A percentile compares a stretch with the other conserved stretches of the same genome.
phyloP scores from a whole-genome alignment of 1,284 basidiomycete species.

The Boletus mariae region DNA sequence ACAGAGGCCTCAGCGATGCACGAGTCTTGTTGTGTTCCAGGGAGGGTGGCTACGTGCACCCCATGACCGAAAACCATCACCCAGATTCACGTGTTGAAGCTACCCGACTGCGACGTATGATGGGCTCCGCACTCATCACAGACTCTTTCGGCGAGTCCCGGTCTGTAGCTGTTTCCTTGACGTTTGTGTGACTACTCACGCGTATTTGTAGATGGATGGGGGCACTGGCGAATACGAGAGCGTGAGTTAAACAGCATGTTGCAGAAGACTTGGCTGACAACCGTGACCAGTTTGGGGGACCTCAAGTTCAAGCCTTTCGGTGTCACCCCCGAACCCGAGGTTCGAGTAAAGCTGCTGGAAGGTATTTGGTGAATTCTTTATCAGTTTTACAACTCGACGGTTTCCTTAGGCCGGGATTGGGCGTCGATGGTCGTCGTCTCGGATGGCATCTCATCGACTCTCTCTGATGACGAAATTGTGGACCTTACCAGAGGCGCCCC shows the following conservation, averaged over 20 bases:
- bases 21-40: conserved; percentile 80
- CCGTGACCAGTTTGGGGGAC: conserved; percentile 73
- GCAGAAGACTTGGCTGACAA: conserved; percentile 4
- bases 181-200: conserved; percentile 1
- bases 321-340: conserved; percentile 93
- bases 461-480: conserved; percentile 92
- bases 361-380: conserved; percentile 41
- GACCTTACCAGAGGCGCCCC: conserved; percentile 77
- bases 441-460: conserved; percentile 87
- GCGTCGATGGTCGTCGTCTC: conserved; percentile 81
- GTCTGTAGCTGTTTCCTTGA: conserved; percentile 37
- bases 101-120: conserved; percentile 81
- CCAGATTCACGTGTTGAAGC: conserved; percentile 87
- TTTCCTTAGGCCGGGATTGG: conserved; percentile 60
- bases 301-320: conserved; percentile 86
- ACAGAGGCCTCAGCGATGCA: conserved; percentile 65
- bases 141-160: conserved; percentile 95
- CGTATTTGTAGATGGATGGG: conserved; percentile 81
- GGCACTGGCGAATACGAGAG: conserved; percentile 88
- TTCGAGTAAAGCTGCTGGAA: conserved; percentile 75
- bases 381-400: conserved; percentile 1
- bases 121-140: conserved; percentile 85
- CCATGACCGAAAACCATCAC: conserved; percentile 91
- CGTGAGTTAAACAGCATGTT: conserved; percentile 42
- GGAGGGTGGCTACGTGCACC: conserved; percentile 64